These are phyloP conservation scores for Boletus tomentosulus DNA, from an alignment of 768 basidiomycete species.

Conservation along the genomic window DNA sequence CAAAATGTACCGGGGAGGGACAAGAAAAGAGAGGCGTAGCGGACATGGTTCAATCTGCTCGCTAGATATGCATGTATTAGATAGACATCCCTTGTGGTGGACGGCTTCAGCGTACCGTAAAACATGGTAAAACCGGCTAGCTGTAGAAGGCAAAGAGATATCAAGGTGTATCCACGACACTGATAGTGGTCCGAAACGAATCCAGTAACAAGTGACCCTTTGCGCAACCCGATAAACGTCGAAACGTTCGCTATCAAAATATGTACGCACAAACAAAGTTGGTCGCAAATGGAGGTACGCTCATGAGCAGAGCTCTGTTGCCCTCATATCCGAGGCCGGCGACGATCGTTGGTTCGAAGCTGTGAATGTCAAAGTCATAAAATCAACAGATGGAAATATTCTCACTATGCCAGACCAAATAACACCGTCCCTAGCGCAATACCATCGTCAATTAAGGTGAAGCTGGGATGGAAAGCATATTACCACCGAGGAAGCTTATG, in stretches of 20 bases:
- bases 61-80: constrained; percentile 7
- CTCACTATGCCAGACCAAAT: constrained; percentile 24
- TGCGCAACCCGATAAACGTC: background rate
- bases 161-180: constrained; percentile 45
- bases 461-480: constrained; percentile 7
- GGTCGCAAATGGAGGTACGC: constrained; percentile 49
- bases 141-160: constrained; percentile 41
- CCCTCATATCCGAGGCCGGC: constrained; percentile 53
- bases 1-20: constrained; percentile 48
- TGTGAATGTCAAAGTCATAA: constrained; percentile 37
- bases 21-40: constrained; percentile 58
- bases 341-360: constrained; percentile 75
- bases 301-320: constrained; percentile 55
- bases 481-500: constrained; percentile 51
- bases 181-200: constrained; percentile 51
- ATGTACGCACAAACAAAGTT: constrained; percentile 42
- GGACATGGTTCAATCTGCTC: constrained; percentile 25
- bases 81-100: background rate
- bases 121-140: constrained; percentile 53
- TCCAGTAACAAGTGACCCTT: constrained; percentile 36
- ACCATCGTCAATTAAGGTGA: background rate
- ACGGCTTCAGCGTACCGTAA: constrained; percentile 37
- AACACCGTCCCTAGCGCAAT: constrained; percentile 12
- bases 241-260: background rate
- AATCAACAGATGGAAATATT: background rate